Evolutionary conservation across 2,329 filamentous ascomycete genomes (phyloP), one percentile per base, ranked within the genome.

Genomic region (Sarocladiaceae sp.): DNA sequence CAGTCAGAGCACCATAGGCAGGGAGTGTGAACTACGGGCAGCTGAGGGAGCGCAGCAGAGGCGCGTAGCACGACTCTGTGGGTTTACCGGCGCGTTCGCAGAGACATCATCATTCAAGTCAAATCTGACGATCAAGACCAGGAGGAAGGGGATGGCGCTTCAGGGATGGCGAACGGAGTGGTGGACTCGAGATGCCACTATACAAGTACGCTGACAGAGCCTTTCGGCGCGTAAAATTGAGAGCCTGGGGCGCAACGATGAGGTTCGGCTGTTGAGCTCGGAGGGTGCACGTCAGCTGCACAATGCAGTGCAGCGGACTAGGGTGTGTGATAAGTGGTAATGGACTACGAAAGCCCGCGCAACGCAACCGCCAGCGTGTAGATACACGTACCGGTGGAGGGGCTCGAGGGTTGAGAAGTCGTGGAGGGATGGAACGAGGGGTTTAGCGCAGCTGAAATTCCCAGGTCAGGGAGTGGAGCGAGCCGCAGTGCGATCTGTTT

Each of bases 71-170:
- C 26, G n/a, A n/a, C 10, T 28, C 26, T 10, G 10, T 15, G n/a
- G 4, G 4, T 20, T 25, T n/a, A 33, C n/a, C 31, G 26, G 44
- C 44, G 26, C 44, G 33, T 28, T 48, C 26, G 26, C 44, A 28
- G 40, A 28, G 33, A 48, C 26, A 48, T 48, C 44, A 28, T 28
- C 44, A 17, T 15, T 7, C 40, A 48, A 31, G 28, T 33, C 26
- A 28, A 48, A 48, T 18, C 15, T 48, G 44, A 25, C 44, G 44
- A 28, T 31, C 26, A n/a, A n/a, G n/a, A n/a, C n/a, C n/a, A n/a
- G n/a, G 26, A 48, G 44, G 26, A 28, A 48, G 26, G 44, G 44
- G 44, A 48, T 33, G 44, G 44, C 44, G 44, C 44, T 48, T 48
- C 44, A n/a, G 44, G 44, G 44, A 48, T 48, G 44, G 44, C 33